Base-by-base conservation (phyloP, 768 basidiomycete genomes). In the Dendrothele bispora region DNA sequence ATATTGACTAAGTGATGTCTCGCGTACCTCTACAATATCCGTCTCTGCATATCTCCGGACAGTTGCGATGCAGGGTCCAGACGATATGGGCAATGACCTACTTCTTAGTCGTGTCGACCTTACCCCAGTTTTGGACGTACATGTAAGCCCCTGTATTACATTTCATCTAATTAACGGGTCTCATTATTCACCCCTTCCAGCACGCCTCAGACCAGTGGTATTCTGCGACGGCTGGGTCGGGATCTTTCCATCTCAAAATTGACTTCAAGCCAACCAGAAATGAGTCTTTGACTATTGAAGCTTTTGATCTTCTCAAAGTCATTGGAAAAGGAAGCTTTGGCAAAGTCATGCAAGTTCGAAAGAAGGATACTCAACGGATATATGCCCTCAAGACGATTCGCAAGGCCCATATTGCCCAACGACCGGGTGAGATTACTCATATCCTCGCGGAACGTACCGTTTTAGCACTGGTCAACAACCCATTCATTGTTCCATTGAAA, bases 331-430 rank as follows among this genome's bases (percentile, higher is more conserved):
- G 97, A 10, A 88, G 85, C 51, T 99, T 99, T 59, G 95, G 97
- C 14, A 99, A 99, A 69, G 95, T 95, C 29, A 98, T 98, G 97
- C 95, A 99, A 78, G 95, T 99, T 34, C 87, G 94, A 45, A 99
- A 99, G 73, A 95, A 97, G 72, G 94, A 99, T 68, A 98, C 97
- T 1, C 82, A 91, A 56, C 91, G 97, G 49, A 89, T 99, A 60
- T 99, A 99, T 70, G 95, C 95, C 2, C 76, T 99, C 59, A 98
- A 98, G 74, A 98, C 97, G 3, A 98, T 98, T 59, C 83, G 95
- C 45, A 99, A 99, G 68, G 95, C 95, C 3, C 92, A 97, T 61
- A 98, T 98, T 55, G 97, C 95, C 4, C 90, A 91, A 27, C 82
- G 95, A 1, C 91, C 90, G 0, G 95, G 95, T 32, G 97, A 98